Percentiles rank a stretch among this genome's conserved stretches.
Evolutionary conservation across 202 grass and related monocot species (phyloP).

Genomic region (Brachypodium distachyon): DNA sequence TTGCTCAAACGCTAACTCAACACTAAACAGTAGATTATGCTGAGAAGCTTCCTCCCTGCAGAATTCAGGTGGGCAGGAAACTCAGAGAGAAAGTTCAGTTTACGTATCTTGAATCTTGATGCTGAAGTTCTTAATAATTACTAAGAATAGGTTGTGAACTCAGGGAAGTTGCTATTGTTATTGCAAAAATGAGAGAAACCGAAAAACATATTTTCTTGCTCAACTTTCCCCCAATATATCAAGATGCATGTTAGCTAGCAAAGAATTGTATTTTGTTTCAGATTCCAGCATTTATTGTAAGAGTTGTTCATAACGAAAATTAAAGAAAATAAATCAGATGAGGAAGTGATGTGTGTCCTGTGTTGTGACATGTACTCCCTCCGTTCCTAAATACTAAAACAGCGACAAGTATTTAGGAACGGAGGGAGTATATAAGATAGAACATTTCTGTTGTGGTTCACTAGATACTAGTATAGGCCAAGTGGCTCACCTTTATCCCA

Average conservation of each 20-base stretch:
- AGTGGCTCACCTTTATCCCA: background rate
- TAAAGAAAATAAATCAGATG: no score
- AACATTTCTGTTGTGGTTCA: background rate
- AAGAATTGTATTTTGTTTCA: background rate
- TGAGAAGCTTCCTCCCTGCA: background rate
- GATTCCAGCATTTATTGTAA: background rate
- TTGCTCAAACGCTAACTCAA: background rate
- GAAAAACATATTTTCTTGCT: background rate
- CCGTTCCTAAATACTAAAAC: no score
- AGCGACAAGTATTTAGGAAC: no score
- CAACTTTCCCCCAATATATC: background rate
- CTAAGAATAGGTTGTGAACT: background rate
- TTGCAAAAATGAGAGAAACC: background rate
- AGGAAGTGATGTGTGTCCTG: background rate
- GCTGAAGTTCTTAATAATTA: background rate
- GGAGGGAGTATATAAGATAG: constrained; percentile 6
- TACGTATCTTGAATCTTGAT: background rate
- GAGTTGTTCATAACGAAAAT: background rate
- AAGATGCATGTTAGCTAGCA: background rate
- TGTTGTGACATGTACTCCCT: background rate
- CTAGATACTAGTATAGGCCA: background rate
- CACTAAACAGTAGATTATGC: background rate
- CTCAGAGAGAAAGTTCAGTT: background rate
- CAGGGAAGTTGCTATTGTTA: background rate
- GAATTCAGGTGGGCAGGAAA: constrained; percentile 1